Base-by-base conservation (phyloP, 2,329 filamentous ascomycete species). In the Pyricularia sp. region DNA sequence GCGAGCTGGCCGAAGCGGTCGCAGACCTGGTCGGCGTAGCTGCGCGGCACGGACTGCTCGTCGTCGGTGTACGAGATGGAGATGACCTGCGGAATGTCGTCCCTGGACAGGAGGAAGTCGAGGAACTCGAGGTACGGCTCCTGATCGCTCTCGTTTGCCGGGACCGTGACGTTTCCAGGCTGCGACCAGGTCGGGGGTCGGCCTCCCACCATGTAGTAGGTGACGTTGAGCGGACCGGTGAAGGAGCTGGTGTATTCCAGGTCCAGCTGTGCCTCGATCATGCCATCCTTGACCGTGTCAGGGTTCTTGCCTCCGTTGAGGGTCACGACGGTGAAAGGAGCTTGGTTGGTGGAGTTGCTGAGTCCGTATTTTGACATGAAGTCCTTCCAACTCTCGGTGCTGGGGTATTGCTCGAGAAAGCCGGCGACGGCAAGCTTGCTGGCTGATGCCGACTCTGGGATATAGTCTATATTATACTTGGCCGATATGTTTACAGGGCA, bases 61-160 rank as follows among this genome's bases (percentile, higher is more conserved):
- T 88, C 83, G 72, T 91, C 88, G 30, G 88, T 89, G 74, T 92
- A 92, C 0, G 89, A 92, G n/a, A 88, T 90, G 59, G 84, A 85
- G 61, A 92, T 81, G 23, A 91, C 85, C 3, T 85, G 83, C 0
- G 90, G 90, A 0, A 92, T 79, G 3, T 80, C 75, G 70, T 86
- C 82, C 1, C 81, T 76, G 25, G 79, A 75, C 3, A 90, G 79
- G 11, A 92, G 80, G 75, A 88, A 85, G 69, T 84, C 82, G 6
- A 89, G 82, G 76, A 89, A 88, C 20, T 84, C 84, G 3, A 92
- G 80, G 75, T 88, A 92, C 0, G 89, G 88, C 78, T 92, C 90
- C 72, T 91, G 89, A 11, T 79, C 79, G 70, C 87, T 83, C 73
- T 80, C 71, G 4, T 73, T 72, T 68, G 73, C 74, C 20, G 74